Evolutionary conservation across 1,139 yeast genomes (phyloP).

Genomic region (Pichia sorboxylosa): DNA sequence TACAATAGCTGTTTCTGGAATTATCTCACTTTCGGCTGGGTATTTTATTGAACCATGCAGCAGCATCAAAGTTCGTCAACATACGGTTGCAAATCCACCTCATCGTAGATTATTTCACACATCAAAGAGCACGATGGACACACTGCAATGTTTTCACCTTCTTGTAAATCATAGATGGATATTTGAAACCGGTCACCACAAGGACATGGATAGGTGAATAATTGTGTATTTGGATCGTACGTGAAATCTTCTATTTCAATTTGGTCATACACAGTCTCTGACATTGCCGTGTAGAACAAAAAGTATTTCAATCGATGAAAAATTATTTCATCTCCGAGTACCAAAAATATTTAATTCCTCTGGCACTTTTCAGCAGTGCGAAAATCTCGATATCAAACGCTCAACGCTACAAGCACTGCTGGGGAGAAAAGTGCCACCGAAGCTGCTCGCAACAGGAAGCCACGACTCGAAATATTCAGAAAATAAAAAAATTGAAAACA

Average conservation of each 20-base stretch:
- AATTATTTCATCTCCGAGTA: too few species aligned
- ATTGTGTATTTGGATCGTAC: conserved; percentile 66
- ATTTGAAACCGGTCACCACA: conserved; percentile 95
- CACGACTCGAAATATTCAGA: too few species aligned
- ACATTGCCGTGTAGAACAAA: too few species aligned
- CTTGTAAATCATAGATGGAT: conserved; percentile 69
- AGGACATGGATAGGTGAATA: conserved; percentile 94
- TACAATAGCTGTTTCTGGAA: neutral
- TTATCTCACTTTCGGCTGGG: neutral
- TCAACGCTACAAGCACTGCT: too few species aligned
- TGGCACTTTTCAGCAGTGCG: too few species aligned
- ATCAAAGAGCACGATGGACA: conserved; percentile 94
- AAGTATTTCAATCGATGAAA: too few species aligned
- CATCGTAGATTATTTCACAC: conserved; percentile 84
- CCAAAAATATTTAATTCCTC: too few species aligned
- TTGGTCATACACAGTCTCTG: conserved; percentile 59
- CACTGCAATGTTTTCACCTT: conserved; percentile 89
- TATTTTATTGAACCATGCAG: too few species aligned
- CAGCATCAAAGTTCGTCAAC: conserved; percentile 21
- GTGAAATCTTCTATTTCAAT: conserved; percentile 96
- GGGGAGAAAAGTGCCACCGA: too few species aligned
- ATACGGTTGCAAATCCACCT: conserved; percentile 36
- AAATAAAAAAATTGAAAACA: too few species aligned
- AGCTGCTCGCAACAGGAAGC: too few species aligned
- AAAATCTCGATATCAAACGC: too few species aligned